Base-by-base conservation (phyloP, 2,329 filamentous ascomycete genomes). In the Aspergillus fischeri region DNA sequence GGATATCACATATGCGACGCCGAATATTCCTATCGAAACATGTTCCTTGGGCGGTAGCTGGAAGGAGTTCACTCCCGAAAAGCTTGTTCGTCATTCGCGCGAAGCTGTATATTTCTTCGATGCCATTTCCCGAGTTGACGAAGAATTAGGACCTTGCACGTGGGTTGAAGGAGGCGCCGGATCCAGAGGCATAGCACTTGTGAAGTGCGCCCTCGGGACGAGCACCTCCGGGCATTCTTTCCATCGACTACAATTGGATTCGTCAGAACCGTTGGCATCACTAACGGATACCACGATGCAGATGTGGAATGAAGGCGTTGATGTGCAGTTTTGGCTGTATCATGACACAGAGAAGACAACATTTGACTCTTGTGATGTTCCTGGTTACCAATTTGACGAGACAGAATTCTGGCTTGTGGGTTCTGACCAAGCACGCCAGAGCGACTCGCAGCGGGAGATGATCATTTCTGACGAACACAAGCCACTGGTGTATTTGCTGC, bases 101-200 rank as follows among this genome's bases (percentile, higher is more conserved):
- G 41, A 73, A 0, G 76, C 80, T 0, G 80, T 83, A 0, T 80
- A 69, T 60, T 82, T 83, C 63, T 44, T 68, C n/a, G 67, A 79
- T 6, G 81, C 77, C 0, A 56, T 81, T 0, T 62, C 75, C 25
- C 63, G 79, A 0, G 59, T 83, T 0, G 60, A 67, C 0, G 54
- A 71, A 7, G 53, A 66, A 8, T 62, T 68, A 25, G 65, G 68
- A 0, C 25, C 51, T 0, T 66, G 60, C 14, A 58, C 75, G 11
- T 80, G 65, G 54, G 67, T 80, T 0, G 80, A 82, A 56, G 77
- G 76, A 0, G 79, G 79, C 0, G 75, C 73, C 4, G 69, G 64
- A 52, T 73, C 72, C 1, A 38, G 14, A 38, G 62, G 67, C 1
- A 54, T 63, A 4, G 62, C 60, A 1, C 52, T 20, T 6, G 49